Conservation (phyloP, 208 protist species). For the Phytomonas sp. region DNA sequence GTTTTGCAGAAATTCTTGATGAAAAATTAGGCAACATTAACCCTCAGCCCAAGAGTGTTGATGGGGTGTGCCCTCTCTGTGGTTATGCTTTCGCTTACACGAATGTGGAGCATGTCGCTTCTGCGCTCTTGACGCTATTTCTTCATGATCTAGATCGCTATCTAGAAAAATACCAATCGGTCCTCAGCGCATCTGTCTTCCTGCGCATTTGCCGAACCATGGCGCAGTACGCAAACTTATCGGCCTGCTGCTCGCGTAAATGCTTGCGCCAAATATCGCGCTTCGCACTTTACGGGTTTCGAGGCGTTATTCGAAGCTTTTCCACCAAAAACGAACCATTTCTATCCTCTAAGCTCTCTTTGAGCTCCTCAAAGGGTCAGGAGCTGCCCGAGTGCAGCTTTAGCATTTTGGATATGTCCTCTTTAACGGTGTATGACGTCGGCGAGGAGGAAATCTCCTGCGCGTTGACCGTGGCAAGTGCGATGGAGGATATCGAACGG, state of each 20-base stretch:
- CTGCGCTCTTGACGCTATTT: not conserved
- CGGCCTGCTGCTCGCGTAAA: slow-evolving; percentile 36
- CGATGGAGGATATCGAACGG: slow-evolving; percentile 65
- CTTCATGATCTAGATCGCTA: not conserved
- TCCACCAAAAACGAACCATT: slow-evolving; percentile 25
- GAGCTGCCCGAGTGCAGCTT: slow-evolving; percentile 29
- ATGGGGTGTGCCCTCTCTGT: not conserved
- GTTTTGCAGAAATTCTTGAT: not conserved
- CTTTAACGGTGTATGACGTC: slow-evolving; percentile 27
- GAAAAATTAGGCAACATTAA: not conserved
- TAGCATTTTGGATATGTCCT: slow-evolving; percentile 50
- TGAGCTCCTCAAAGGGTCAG: slow-evolving; percentile 10
- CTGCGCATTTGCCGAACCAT: slow-evolving; percentile 40
- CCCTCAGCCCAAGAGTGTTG: not conserved
- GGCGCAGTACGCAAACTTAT: slow-evolving; percentile 20
- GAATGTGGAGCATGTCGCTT: not conserved
- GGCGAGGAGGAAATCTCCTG: slow-evolving; percentile 64
- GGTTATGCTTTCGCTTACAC: not conserved
- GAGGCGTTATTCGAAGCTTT: slow-evolving; percentile 40
- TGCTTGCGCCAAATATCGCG: slow-evolving; percentile 62
- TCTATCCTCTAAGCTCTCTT: slow-evolving; percentile 16
- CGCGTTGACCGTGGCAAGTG: slow-evolving; percentile 68
- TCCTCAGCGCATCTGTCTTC: slow-evolving; percentile 26
- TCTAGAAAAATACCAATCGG: not conserved
- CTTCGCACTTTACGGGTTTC: slow-evolving; percentile 63